Conservation (phyloP, 768 basidiomycete genomes). For the Kwoniella bestiolae region DNA sequence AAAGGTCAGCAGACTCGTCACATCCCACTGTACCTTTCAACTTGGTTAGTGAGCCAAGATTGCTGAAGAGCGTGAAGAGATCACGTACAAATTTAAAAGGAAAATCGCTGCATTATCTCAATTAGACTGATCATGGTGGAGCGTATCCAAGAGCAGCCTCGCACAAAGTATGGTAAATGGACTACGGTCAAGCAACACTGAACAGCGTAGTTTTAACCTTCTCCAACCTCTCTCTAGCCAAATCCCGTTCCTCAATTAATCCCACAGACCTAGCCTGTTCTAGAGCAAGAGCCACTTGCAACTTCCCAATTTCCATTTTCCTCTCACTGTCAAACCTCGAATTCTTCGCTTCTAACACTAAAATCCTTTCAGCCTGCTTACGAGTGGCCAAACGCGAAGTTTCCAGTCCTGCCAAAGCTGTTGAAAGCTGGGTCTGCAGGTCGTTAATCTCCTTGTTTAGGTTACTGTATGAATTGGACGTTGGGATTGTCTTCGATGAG, state of each 20-base stretch:
- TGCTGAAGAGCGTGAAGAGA: no score
- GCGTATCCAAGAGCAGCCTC: no score
- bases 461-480: slow-evolving; percentile 7
- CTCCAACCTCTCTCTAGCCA: slow-evolving; percentile 46
- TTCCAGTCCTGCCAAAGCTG: slow-evolving; percentile 37
- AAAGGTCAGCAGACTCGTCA: no score
- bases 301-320: slow-evolving; percentile 29
- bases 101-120: no score
- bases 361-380: slow-evolving; percentile 26
- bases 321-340: slow-evolving; percentile 28
- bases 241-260: slow-evolving; percentile 43
- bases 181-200: slow-evolving; percentile 32
- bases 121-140: no score
- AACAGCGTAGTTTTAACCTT: slow-evolving; percentile 50
- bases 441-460: slow-evolving; percentile 29
- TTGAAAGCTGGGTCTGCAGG: slow-evolving; percentile 39
- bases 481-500: slow-evolving; percentile 21
- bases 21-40: no score
- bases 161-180: no score
- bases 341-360: slow-evolving; percentile 33
- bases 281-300: slow-evolving; percentile 43
- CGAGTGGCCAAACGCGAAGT: slow-evolving; percentile 22
- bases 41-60: no score
- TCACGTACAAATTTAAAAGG: no score
- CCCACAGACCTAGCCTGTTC: slow-evolving; percentile 37